Evolutionary conservation across 768 basidiomycete species (phyloP).

Genomic region (Leucosporidium scottii): DNA sequence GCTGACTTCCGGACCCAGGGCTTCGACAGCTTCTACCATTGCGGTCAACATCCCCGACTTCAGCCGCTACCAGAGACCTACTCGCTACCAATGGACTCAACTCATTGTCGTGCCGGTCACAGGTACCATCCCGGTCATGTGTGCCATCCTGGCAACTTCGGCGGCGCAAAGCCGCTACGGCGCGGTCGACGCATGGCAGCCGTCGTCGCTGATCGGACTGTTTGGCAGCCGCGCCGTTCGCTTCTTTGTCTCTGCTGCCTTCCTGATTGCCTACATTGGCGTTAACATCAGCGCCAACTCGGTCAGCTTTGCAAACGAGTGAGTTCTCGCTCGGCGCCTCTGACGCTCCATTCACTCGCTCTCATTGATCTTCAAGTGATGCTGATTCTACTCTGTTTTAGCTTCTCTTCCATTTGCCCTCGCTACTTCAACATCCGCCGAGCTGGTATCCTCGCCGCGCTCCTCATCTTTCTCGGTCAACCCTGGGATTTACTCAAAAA

Average conservation of each 20-base stretch:
- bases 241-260: conserved; percentile 7
- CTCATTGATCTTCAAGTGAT: too few species aligned
- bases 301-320: conserved; percentile 39
- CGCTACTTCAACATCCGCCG: conserved; percentile 40
- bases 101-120: conserved; percentile 33
- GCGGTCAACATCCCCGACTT: conserved; percentile 39
- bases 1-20: neutral
- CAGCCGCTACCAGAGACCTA: conserved; percentile 35
- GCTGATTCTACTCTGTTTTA: neutral
- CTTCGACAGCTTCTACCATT: neutral
- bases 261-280: conserved; percentile 4
- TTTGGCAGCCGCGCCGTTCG: conserved; percentile 13
- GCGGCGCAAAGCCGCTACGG: conserved; percentile 11
- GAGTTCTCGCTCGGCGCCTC: too few species aligned
- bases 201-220: conserved; percentile 7
- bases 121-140: conserved; percentile 14
- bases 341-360: too few species aligned
- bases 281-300: conserved; percentile 33
- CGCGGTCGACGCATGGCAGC: conserved; percentile 3
- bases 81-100: conserved; percentile 33
- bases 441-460: conserved; percentile 36
- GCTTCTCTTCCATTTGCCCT: conserved; percentile 36
- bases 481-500: neutral
- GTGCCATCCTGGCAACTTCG: conserved; percentile 1
- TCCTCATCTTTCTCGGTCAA: conserved; percentile 25